phyloP scores from a whole-genome alignment of 805 yeast species.

The Candida tammaniensis region DNA sequence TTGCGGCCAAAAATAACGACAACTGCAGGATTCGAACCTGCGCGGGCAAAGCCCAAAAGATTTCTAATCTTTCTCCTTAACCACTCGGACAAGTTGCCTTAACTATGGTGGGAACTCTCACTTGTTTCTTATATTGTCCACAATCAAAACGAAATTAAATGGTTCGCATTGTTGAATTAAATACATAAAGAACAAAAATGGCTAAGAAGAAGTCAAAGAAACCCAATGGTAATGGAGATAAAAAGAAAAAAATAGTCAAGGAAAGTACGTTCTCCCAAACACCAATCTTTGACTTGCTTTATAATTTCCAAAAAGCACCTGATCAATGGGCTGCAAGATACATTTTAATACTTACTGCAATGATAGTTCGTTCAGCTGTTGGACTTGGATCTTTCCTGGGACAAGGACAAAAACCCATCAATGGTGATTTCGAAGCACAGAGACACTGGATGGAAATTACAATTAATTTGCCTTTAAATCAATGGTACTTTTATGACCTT shows the following conservation, averaged over 20 bases:
- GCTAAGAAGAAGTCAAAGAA: slow-evolving; percentile 13
- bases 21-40: slow-evolving; percentile 66
- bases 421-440: slow-evolving; percentile 97
- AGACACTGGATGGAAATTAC: slow-evolving; percentile 98
- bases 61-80: slow-evolving; percentile 40
- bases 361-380: slow-evolving; percentile 77
- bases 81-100: slow-evolving; percentile 40
- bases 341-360: slow-evolving; percentile 66
- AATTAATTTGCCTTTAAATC: slow-evolving; percentile 59
- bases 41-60: slow-evolving; percentile 61
- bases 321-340: slow-evolving; percentile 91
- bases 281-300: slow-evolving; percentile 75
- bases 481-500: slow-evolving; percentile 90
- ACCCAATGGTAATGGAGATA: not conserved
- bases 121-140: no score
- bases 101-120: not conserved
- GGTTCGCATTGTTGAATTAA: not conserved
- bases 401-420: slow-evolving; percentile 64
- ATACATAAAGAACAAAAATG: slow-evolving; percentile 6
- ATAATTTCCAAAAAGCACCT: slow-evolving; percentile 74
- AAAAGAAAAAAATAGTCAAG: slow-evolving; percentile 3
- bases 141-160: no score
- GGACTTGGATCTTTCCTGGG: slow-evolving; percentile 92
- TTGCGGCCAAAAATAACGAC: slow-evolving; percentile 36
- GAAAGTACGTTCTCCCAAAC: slow-evolving; percentile 31